Evolutionary conservation across 331 rosid species (phyloP).

Genomic region (Malus hybrid): DNA sequence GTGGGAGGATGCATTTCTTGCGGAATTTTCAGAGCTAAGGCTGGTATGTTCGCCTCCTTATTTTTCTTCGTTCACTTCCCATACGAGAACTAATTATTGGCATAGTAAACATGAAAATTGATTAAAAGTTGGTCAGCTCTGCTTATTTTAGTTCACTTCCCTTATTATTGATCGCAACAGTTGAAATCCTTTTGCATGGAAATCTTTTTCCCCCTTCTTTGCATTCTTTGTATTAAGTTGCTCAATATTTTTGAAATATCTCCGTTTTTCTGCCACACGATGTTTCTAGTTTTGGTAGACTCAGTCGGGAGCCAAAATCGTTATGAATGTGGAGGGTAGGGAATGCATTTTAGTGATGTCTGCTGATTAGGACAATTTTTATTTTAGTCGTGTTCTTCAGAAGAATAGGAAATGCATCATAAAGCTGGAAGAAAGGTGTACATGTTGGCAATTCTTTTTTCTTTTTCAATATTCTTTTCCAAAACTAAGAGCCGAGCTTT

Average conservation of each 20-base stretch:
- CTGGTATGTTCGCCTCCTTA: constrained; percentile 33
- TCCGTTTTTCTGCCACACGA: neutral
- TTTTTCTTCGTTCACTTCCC: neutral
- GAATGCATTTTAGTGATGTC: neutral
- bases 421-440: neutral
- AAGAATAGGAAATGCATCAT: neutral
- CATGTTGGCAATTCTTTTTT: neutral
- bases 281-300: neutral
- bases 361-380: neutral
- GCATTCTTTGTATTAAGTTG: neutral
- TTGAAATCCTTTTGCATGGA: neutral
- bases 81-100: neutral
- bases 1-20: constrained; percentile 84
- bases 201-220: neutral
- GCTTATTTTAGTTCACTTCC: neutral
- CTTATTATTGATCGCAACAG: neutral
- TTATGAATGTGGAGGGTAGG: neutral
- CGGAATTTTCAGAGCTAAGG: constrained; percentile 66
- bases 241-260: neutral
- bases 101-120: neutral
- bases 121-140: neutral
- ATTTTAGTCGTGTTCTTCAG: neutral
- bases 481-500: neutral
- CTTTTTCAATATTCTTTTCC: neutral
- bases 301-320: neutral